phyloP scores from a whole-genome alignment of 345 rosid species.

The Litchi chinensis region DNA sequence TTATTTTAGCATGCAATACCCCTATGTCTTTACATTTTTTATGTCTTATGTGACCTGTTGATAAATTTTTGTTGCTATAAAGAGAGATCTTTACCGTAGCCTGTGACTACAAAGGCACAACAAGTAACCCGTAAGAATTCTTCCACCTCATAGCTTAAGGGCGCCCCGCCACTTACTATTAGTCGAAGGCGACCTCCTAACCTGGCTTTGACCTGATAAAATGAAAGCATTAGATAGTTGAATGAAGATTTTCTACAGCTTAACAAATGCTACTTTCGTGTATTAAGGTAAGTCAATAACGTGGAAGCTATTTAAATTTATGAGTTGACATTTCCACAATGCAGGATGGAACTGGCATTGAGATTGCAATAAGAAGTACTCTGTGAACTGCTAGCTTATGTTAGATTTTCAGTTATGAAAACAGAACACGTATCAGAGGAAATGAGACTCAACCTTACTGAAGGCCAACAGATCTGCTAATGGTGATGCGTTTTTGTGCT shows the following conservation, averaged over 20 bases:
- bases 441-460: conserved; percentile 65
- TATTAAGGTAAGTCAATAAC: background rate
- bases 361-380: background rate
- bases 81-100: conserved; percentile 68
- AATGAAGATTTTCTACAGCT: background rate
- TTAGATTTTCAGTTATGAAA: conserved; percentile 15
- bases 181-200: conserved; percentile 87
- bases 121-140: conserved; percentile 93
- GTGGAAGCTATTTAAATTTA: background rate
- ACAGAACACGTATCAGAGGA: background rate
- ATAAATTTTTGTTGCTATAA: background rate
- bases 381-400: background rate
- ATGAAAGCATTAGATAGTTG: conserved; percentile 4
- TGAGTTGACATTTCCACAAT: conserved; percentile 5
- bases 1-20: background rate
- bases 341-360: background rate
- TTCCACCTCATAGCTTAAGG: conserved; percentile 83
- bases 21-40: background rate
- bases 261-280: background rate
- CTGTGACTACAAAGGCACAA: conserved; percentile 83
- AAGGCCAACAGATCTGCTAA: conserved; percentile 90
- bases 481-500: conserved; percentile 75
- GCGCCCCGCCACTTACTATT: conserved; percentile 87
- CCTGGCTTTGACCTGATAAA: conserved; percentile 72
- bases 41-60: background rate